A percentile compares a stretch with the other conserved stretches of the same genome.
Conservation (phyloP, 2,329 filamentous ascomycete genomes). For the Coniochaeta ligniaria region DNA sequence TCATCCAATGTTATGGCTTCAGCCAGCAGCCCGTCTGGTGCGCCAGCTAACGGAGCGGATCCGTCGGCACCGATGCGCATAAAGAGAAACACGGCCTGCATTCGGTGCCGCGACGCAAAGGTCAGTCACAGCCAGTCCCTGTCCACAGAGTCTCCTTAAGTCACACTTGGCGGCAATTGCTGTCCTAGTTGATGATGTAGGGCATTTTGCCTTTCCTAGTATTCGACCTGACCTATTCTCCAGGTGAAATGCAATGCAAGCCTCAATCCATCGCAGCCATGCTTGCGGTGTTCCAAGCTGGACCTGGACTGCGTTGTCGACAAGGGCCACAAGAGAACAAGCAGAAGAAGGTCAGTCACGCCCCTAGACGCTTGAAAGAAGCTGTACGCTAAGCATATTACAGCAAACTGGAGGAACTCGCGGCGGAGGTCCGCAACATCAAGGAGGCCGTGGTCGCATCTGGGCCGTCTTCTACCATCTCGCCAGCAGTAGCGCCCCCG, state of each 20-base stretch:
- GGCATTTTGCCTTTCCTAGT: not conserved
- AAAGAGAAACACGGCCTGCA: conserved; percentile 14
- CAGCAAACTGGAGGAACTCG: conserved; percentile 49
- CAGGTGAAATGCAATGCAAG: conserved; percentile 38
- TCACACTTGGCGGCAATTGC: no score
- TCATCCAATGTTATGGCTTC: not conserved
- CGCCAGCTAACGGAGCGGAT: not conserved
- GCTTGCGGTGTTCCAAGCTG: conserved; percentile 37
- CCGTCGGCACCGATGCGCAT: conserved; percentile 1
- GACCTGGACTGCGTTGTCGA: conserved; percentile 36
- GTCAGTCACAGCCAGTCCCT: not conserved
- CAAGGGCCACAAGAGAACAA: conserved; percentile 38
- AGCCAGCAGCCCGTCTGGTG: conserved; percentile 3
- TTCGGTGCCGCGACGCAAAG: conserved; percentile 21
- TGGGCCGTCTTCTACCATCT: not conserved
- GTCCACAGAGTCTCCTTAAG: not conserved
- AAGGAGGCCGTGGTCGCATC: conserved; percentile 38
- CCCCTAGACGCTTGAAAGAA: not conserved
- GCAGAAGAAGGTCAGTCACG: conserved; percentile 30
- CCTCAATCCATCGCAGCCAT: conserved; percentile 28
- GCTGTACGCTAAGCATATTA: conserved; percentile 4
- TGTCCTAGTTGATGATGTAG: not conserved
- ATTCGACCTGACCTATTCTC: not conserved
- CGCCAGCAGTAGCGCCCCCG: not conserved
- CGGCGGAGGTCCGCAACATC: conserved; percentile 46